Conservation (phyloP, 1,139 yeast species). For the Blastobotrys aristatus region DNA sequence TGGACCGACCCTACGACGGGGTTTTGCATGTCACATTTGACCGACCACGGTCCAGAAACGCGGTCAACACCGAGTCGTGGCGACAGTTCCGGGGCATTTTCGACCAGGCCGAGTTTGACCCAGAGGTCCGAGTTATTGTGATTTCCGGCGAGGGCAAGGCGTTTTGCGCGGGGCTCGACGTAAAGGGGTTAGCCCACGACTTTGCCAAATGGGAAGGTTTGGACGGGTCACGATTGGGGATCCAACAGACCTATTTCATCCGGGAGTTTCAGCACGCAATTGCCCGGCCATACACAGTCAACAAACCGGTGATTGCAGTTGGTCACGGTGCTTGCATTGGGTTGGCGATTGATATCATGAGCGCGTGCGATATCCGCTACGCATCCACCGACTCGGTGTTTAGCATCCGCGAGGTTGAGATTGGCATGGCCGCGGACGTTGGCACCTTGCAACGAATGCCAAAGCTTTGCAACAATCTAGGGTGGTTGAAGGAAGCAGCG, state of each 20-base stretch:
- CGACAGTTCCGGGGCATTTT: conserved; percentile 51
- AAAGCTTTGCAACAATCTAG: conserved; percentile 47
- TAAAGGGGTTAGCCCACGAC: conserved; percentile 29
- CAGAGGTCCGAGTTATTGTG: conserved; percentile 50
- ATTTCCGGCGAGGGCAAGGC: conserved; percentile 54
- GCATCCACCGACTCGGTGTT: conserved; percentile 51
- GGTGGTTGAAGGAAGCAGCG: conserved; percentile 57
- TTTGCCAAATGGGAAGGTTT: conserved; percentile 3
- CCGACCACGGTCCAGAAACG: conserved; percentile 58
- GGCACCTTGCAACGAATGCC: conserved; percentile 73
- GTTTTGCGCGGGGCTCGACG: conserved; percentile 65
- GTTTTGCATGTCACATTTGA: conserved; percentile 59
- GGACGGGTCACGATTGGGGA: conserved; percentile 38
- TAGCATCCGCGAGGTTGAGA: conserved; percentile 63
- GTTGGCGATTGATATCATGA: conserved; percentile 61
- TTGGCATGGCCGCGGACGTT: conserved; percentile 77
- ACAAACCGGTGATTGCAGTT: conserved; percentile 42
- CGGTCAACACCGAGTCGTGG: conserved; percentile 54
- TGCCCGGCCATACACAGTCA: conserved; percentile 27
- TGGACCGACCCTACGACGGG: conserved; percentile 35
- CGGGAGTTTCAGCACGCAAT: conserved; percentile 56
- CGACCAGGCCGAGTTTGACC: conserved; percentile 42
- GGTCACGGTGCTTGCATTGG: conserved; percentile 52
- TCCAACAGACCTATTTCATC: conserved; percentile 32
- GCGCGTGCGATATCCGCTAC: conserved; percentile 55